Evolutionary conservation across 176 grass and related monocot species (phyloP).

Genomic region (Avena atlantica): DNA sequence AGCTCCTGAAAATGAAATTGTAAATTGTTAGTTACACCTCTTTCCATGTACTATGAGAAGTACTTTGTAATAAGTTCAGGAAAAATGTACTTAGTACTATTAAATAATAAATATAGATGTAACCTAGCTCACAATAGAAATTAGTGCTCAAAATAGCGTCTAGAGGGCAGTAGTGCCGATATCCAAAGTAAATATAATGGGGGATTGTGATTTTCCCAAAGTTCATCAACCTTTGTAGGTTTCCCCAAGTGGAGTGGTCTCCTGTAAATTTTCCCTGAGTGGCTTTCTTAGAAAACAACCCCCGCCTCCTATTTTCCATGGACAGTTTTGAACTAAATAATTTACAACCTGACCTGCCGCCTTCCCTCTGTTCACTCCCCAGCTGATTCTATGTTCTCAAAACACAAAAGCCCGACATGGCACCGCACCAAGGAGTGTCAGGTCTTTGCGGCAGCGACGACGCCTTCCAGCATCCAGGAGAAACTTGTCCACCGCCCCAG

Average conservation of each 20-base stretch:
- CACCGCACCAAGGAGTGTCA: not conserved
- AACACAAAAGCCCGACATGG: not conserved
- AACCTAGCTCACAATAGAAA: not conserved
- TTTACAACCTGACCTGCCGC: not conserved
- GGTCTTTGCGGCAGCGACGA: not conserved
- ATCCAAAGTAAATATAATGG: not conserved
- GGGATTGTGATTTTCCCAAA: not conserved
- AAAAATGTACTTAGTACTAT: not conserved
- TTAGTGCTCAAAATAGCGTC: not conserved
- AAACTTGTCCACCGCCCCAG: not conserved
- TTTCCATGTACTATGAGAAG: slow-evolving; percentile 37
- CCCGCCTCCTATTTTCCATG: not conserved
- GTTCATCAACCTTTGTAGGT: not conserved
- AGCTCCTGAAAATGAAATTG: slow-evolving; percentile 53
- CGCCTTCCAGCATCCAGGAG: not conserved
- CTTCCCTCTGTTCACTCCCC: not conserved
- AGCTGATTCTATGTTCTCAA: not conserved
- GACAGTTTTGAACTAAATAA: not conserved
- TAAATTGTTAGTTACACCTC: not conserved
- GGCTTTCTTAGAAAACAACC: not conserved
- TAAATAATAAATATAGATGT: not conserved
- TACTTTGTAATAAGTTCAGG: not conserved
- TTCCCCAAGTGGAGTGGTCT: not conserved
- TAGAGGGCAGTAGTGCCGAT: not conserved
- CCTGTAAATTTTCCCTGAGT: not conserved